Evolutionary conservation across 2,329 filamentous ascomycete genomes (phyloP), one percentile per base, ranked within the genome.

Genomic region (Xenoacremonium recifei): DNA sequence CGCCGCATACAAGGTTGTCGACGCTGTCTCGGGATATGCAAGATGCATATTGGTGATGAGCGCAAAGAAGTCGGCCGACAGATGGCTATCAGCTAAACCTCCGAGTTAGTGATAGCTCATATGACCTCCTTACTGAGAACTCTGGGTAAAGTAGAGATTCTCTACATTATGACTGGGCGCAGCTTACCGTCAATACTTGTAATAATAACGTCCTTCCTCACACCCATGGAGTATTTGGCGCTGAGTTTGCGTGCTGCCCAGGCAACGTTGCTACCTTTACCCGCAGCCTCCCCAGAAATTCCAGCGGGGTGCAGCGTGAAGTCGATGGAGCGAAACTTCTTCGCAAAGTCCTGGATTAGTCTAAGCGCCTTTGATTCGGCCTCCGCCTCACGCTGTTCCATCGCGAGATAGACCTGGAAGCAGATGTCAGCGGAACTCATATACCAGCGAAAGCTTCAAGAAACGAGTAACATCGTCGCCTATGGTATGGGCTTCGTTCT

Each of bases 161-260:
- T n/a, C n/a, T n/a, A n/a, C n/a, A n/a, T n/a, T n/a, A n/a, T n/a
- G n/a, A n/a, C n/a, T n/a, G n/a, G n/a, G 16, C 7, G 19, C 32
- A 69, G n/a, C 80, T 48, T 74, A 87, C 85, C 82, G 69, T 88
- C 85, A 59, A 89, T 85, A 37, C 82, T 80, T 1, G 85, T 88
- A 42, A 88, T 70, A 35, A 88, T 75, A 4, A 87, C 78, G 57
- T 86, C 76, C 51, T 76, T 78, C 45, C 80, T 71, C 50, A 66
- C 54, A 6, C 59, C 60, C 42, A 76, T 66, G 5, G 72, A 60
- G 53, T 86, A 85, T 54, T 75, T 80, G 54, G 76, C 74, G 59
- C 80, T 83, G 38, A 84, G 70, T 60, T 82, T 80, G 49, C 77
- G 76, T 9, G 83, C 84, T 15, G 83, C 82, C 81, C 84, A 89